These are phyloP conservation scores for Kuraishia capsulata DNA, from an alignment of 805 yeast genomes.

Conservation along the genomic window DNA sequence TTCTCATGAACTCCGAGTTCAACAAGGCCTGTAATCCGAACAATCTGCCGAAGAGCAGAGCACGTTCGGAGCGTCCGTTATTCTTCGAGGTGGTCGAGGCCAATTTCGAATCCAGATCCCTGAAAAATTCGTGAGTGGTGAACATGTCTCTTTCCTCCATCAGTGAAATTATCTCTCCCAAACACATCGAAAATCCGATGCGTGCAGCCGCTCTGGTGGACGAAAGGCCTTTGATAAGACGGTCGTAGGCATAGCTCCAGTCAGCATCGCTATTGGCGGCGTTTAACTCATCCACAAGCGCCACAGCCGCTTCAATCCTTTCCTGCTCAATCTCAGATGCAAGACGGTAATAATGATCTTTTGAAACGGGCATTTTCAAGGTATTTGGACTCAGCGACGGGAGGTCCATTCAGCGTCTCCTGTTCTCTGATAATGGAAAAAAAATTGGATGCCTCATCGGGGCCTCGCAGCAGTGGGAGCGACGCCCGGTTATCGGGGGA, in stretches of 20 bases:
- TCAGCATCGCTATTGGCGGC: slow-evolving; percentile 37
- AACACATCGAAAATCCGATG: slow-evolving; percentile 80
- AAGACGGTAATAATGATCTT: slow-evolving; percentile 67
- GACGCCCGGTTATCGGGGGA: too few relatives aligned
- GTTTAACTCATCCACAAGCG: slow-evolving; percentile 51
- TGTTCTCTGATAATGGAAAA: too few relatives aligned
- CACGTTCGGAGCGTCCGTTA: slow-evolving; percentile 80
- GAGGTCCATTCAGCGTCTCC: too few relatives aligned
- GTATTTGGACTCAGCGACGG: too few relatives aligned
- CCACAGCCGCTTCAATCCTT: slow-evolving; percentile 63
- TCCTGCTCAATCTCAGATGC: slow-evolving; percentile 72
- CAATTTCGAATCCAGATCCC: slow-evolving; percentile 24
- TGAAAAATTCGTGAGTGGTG: slow-evolving; percentile 27
- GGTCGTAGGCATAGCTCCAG: slow-evolving; percentile 73
- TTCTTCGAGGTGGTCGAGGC: slow-evolving; percentile 26
- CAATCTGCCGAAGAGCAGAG: slow-evolving; percentile 69
- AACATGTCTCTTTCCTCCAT: slow-evolving; percentile 19
- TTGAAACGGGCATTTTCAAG: slow-evolving; percentile 40
- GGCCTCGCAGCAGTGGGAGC: too few relatives aligned
- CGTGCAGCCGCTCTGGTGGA: slow-evolving; percentile 81
- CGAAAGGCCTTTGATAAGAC: slow-evolving; percentile 74
- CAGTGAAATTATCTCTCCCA: slow-evolving; percentile 54
- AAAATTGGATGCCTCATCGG: too few relatives aligned
- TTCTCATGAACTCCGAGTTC: slow-evolving; percentile 36
- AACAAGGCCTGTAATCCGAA: slow-evolving; percentile 77